phyloP scores from a whole-genome alignment of 495 filamentous ascomycete species.

The Aspergillus haitiensis region DNA sequence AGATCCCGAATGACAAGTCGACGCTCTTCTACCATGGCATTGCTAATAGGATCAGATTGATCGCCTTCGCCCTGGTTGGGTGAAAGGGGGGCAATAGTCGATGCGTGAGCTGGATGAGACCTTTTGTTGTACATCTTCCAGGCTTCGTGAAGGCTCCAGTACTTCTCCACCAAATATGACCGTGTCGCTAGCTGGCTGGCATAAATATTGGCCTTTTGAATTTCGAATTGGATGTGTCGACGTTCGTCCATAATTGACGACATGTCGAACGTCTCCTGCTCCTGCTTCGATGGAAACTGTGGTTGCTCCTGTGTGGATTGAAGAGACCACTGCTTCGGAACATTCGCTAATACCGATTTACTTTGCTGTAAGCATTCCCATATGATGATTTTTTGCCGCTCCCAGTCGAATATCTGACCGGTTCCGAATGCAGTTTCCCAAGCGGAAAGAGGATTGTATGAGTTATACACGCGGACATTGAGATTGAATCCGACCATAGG shows the following conservation, averaged over 20 bases:
- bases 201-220: conserved; percentile 83
- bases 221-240: conserved; percentile 68
- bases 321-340: conserved; percentile 63
- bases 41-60: conserved; percentile 44
- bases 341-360: conserved; percentile 58
- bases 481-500: conserved; percentile 72
- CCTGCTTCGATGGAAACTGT: conserved; percentile 10
- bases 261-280: conserved; percentile 22
- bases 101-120: conserved; percentile 20
- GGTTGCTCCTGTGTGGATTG: conserved; percentile 23
- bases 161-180: conserved; percentile 80
- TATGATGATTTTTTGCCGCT: conserved; percentile 63
- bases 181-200: conserved; percentile 71
- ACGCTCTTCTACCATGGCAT: conserved; percentile 64
- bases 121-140: conserved; percentile 39
- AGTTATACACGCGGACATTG: conserved; percentile 68
- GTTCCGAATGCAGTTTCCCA: conserved; percentile 75
- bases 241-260: conserved; percentile 28
- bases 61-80: conserved; percentile 25
- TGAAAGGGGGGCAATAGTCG: conserved; percentile 16
- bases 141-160: conserved; percentile 64
- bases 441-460: conserved; percentile 65
- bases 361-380: conserved; percentile 59
- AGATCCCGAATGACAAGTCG: conserved; percentile 76
- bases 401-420: conserved; percentile 68